Base-by-base conservation (phyloP, 2,329 filamentous ascomycete genomes). In the Colletotrichum melonis region DNA sequence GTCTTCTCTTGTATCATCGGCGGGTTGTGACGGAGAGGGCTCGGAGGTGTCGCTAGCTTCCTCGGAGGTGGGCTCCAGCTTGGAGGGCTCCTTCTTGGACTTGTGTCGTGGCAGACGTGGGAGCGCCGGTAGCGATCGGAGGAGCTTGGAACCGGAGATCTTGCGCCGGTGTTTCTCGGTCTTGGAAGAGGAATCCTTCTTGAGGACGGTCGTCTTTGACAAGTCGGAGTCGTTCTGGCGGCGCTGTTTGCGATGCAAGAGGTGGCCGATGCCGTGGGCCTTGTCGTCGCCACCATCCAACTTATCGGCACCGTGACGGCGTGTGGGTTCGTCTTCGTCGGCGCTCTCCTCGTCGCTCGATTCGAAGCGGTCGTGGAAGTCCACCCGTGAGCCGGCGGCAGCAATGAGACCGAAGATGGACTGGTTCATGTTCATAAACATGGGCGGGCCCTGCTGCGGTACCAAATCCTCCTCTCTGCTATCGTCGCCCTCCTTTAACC, bases 321-420 rank as follows among this genome's bases (percentile, higher is more conserved):
- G 64, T 42, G 76, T 73, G 35, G 76, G 75, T 54, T 79, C 73
- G 49, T 83, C 83, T 4, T 81, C 82, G 22, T 87, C 87, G n/a
- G 84, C 88, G 60, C 94, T 93, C 38, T 96, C 94, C 76, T 95
- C 95, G 77, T 96, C 95, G 77, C 94, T 97, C 54, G 93, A 95
- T 79, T 95, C 93, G 81, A 97, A 96, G 49, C 93, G 90, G 72
- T 93, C 89, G 81, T 94, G 92, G 79, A 97, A 95, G 82, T 97
- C 93, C 64, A 93, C 92, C 72, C 91, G 91, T 35, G 94, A 95
- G 7, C 95, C 94, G 49, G 95, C 95, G 19, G 95, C 94, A 7
- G 95, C 94, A 76, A 98, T 95, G 84, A 98, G 90, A 67, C 95
- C 95, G 81, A 98, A 97, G 68, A 98, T 92, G 76, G 94, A 97